Percentiles rank a stretch among this genome's conserved stretches.
Evolutionary conservation across 805 yeast genomes (phyloP).

Genomic region (Yarrowia sp.): DNA sequence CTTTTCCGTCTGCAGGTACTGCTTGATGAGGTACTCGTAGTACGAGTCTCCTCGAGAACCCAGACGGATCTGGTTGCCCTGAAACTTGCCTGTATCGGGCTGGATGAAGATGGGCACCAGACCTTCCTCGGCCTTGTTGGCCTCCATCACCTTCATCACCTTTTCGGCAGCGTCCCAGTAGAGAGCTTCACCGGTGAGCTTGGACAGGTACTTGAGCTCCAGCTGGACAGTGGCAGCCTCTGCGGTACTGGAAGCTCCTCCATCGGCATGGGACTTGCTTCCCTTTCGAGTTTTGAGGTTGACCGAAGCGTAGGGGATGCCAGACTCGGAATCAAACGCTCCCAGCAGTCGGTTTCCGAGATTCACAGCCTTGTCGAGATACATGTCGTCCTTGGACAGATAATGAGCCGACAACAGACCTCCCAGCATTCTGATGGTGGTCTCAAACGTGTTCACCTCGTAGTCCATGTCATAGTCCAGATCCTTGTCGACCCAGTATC

Average conservation of each 20-base stretch:
- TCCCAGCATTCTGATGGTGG: constrained; percentile 94
- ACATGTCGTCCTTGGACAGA: constrained; percentile 70
- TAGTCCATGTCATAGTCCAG: constrained; percentile 75
- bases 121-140: constrained; percentile 70
- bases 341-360: constrained; percentile 76
- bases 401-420: constrained; percentile 87
- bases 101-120: constrained; percentile 80
- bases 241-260: constrained; percentile 86
- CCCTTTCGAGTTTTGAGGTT: constrained; percentile 73
- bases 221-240: constrained; percentile 87
- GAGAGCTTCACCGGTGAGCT: constrained; percentile 75
- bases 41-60: constrained; percentile 95
- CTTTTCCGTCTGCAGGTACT: constrained; percentile 77
- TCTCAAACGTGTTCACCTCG: constrained; percentile 84
- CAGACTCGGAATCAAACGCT: constrained; percentile 69
- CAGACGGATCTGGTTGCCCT: constrained; percentile 69
- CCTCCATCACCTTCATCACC: constrained; percentile 73
- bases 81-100: constrained; percentile 76
- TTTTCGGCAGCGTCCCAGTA: constrained; percentile 83
- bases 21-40: constrained; percentile 87
- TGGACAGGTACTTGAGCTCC: constrained; percentile 82
- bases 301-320: constrained; percentile 80
- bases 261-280: constrained; percentile 64
- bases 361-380: constrained; percentile 77
- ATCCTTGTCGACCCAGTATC: constrained; percentile 75